Evolutionary conservation across 495 filamentous ascomycete species (phyloP), one percentile per base, ranked within the genome.

Genomic region (Jackrogersella minutella): DNA sequence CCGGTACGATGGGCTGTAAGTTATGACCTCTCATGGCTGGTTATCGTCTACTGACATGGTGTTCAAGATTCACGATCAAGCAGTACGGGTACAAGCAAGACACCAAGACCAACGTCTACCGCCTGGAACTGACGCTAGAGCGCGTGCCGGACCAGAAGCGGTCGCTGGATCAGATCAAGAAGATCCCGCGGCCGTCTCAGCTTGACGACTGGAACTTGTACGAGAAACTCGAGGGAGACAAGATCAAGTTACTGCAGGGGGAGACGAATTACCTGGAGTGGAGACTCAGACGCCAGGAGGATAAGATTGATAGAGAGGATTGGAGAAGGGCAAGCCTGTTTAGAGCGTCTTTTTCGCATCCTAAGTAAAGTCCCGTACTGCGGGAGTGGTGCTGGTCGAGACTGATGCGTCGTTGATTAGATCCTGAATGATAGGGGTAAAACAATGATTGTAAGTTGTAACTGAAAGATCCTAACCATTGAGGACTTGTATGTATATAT

Each of bases 1-100:
- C 5, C 71, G 83, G 46, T 83, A 83, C 37, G 83, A 85, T 63
- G 83, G 83, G 47, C 53, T 82, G 80, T 85, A 73, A 52, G 78
- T 77, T 46, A 11, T n/a, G 11, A 26, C 11, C 5, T 11, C 4
- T 24, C 22, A n/a, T 26, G 11, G 22, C 13, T 8, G 16, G 17
- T 10, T 11, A 10, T 21, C 10, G 16, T 21, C 22, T 6, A 21
- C 16, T 43, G 7, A 46, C 11, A 6, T 5, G 10, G 21, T 10
- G 19, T 0, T 24, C 17, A 8, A 63, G 58, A 16, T 71, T 73
- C 41, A 70, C 64, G n/a, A 51, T 84, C 19, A 68, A 59, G 14
- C 74, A 73, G 33, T 80, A 78, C 62, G 71, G 79, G n/a, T 76
- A 70, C 44, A 77, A 74, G 40, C 66, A 72, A 5, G 73, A 79